Evolutionary conservation across 495 filamentous ascomycete genomes (phyloP), one percentile per base, ranked within the genome.

Genomic region (Hypoxylon trugodes): DNA sequence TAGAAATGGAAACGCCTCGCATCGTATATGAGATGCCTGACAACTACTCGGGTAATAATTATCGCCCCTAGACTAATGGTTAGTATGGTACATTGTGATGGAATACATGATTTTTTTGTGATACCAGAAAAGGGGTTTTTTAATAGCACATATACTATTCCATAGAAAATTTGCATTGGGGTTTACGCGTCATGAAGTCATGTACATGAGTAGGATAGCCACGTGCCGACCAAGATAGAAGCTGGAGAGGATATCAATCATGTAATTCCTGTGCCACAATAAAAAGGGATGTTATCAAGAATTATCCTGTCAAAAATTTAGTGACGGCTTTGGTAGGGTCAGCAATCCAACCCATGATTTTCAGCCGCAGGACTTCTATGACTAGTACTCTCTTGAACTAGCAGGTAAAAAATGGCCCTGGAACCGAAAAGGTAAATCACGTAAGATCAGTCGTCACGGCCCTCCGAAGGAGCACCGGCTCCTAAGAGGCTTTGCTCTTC

Each of bases 401-500:
- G 22, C 21, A 48, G 13, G 32, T 30, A 5, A 15, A 47, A n/a
- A 1, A 37, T 7, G 16, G 6, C 32, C 19, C 43, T 47, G 9
- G 43, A 47, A 58, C 16, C 33, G 19, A 1, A 37, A 15, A n/a
- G 6, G 15, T 10, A 0, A 16, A 18, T 59, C 45, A 45, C 15
- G 40, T 56, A 49, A 55, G 26, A 50, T 46, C 16, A 61, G 32
- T 46, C 37, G 32, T 56, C 48, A 12, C 51, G 51, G 22, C 38
- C 42, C 45, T 56, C 41, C 22, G 40, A 36, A 24, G 57, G 38
- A 57, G 46, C 38, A 18, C 33, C 13, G 28, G 33, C 51, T 21
- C 69, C 61, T 6, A 78, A 59, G 3, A 76, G 61, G 25, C 68
- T 71, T 46, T 26, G 71, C 64, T 78, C 75, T 36, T 78, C 75